Base-by-base conservation (phyloP, 345 rosid species). In the Euphorbia pulcherrima region DNA sequence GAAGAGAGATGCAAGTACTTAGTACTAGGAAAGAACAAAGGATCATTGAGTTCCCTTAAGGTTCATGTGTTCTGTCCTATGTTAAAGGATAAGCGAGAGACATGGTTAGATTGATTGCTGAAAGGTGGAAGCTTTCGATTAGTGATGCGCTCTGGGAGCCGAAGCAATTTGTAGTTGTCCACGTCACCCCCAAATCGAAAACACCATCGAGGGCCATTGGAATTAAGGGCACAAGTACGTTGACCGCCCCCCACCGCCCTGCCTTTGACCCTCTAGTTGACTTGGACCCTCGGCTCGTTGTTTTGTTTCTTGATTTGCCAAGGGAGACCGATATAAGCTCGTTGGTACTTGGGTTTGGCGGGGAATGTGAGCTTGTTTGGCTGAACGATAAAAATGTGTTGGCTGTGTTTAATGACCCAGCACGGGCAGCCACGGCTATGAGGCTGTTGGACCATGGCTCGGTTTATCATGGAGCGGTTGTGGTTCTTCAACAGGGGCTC, bases 371-470 rank as follows among this genome's bases (percentile, higher is more conserved):
- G 78, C 82, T 93, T 58, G 83, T 93, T 57, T 91, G 96, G 98
- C 77, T 93, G 79, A 91, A 89, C 67, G 97, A 91, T 79, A 91
- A 91, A 83, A 91, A 94, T 66, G 97, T 95, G 24, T 69, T 93
- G 77, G 97, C 96, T 0, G 92, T 91, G 20, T 93, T 93, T 62
- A 83, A 77, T 46, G 99, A 91, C 72, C 97, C 93, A 12, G 89
- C 92, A 16, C 85, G 97, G 62, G 99, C 99, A n/a, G 96, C 96
- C 48, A 94, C 99, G 60, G 99, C 99, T 13, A 80, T 92, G 92
- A 88, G 99, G 84, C 88, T 97, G 77, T 78, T 91, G 79, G 99
- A 91, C 63, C 95, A 91, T 57, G 97, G 88, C 64, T 89, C 97
- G 29, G 82, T 75, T 23, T 94, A 94, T 76, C 68, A 81, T 13